Evolutionary conservation across 805 yeast genomes (phyloP).

Genomic region (Saccharomycopsis fibuligera): DNA sequence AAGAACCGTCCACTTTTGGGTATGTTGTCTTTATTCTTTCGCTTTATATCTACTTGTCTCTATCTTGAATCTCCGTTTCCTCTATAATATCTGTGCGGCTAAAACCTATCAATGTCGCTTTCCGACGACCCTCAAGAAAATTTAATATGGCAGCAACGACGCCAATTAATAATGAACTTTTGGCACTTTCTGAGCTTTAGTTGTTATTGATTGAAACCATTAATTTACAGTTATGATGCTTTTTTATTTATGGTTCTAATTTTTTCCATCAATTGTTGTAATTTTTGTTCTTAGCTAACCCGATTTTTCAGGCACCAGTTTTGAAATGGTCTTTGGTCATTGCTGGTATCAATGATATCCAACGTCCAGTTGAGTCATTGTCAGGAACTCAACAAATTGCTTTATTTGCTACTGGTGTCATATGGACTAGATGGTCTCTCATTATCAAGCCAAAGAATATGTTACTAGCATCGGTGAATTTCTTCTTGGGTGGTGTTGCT

Average conservation of each 20-base stretch:
- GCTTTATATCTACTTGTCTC: neutral
- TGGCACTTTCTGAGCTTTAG: no score
- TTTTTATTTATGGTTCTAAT: no score
- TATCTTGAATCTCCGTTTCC: no score
- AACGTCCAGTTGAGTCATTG: conserved; percentile 86
- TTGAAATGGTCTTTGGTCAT: conserved; percentile 77
- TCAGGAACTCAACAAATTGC: conserved; percentile 70
- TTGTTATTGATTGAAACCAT: no score
- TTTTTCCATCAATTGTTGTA: no score
- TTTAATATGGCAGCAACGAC: no score
- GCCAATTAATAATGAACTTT: no score
- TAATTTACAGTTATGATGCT: no score
- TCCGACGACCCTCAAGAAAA: no score
- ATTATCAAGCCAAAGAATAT: conserved; percentile 85
- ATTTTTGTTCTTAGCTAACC: no score
- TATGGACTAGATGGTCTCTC: conserved; percentile 98
- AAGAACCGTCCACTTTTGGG: conserved; percentile 97
- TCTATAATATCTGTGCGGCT: no score
- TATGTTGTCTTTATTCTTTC: conserved; percentile 23
- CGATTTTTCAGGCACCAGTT: conserved; percentile 22
- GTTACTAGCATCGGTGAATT: conserved; percentile 86
- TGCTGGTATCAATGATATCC: conserved; percentile 83
- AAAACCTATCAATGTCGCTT: no score
- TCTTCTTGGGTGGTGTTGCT: conserved; percentile 88
- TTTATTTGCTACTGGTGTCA: conserved; percentile 81